Evolutionary conservation across 108 stramenopile genomes (phyloP), one percentile per base, ranked within the genome.

Genomic region (Parmales sp.): DNA sequence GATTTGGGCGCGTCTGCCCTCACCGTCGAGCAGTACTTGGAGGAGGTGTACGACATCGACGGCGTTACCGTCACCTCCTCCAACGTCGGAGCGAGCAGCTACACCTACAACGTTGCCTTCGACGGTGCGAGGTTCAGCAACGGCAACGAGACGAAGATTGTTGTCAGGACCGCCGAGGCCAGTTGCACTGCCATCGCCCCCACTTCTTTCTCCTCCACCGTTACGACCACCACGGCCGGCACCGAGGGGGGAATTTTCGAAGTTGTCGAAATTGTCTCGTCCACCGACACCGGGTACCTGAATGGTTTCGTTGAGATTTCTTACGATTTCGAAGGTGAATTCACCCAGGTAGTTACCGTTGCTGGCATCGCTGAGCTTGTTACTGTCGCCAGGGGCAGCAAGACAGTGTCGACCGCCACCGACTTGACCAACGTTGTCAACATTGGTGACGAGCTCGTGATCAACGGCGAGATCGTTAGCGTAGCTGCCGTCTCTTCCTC

Each of bases 241-340:
- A 11, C 28, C 36, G 65, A 23, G 20, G 38, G 39, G 9, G 39
- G 22, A 13, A 34, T 67, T 20, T 29, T 29, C 16, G 75, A 79
- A 71, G 71, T 82, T 37, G 64, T 72, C 28, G 37, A 75, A 13
- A 50, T 82, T 31, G 2, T 1, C 2, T 29, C 50, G 50, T 63
- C 77, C 0, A 78, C 74, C 28, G 16, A 48, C 18, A 71, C 74
- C 6, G n/a, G n/a, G n/a, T 67, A 72, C 36, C 65, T 78, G 2
- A 65, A 45, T 22, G 81, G 81, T n/a, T 70, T 60, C 38, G 63
- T 82, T 6, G 81, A 82, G 34, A 9, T 82, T 37, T 78, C 78
- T 5, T 66, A 76, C 36, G 83, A 79, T 39, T 84, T 71, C 54
- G 63, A 70, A 50, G 74, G 77, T 11, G 39, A 46, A 13, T 78